Evolutionary conservation across 2,329 filamentous ascomycete genomes (phyloP), one percentile per base, ranked within the genome.

Genomic region (Xylaria sp.): DNA sequence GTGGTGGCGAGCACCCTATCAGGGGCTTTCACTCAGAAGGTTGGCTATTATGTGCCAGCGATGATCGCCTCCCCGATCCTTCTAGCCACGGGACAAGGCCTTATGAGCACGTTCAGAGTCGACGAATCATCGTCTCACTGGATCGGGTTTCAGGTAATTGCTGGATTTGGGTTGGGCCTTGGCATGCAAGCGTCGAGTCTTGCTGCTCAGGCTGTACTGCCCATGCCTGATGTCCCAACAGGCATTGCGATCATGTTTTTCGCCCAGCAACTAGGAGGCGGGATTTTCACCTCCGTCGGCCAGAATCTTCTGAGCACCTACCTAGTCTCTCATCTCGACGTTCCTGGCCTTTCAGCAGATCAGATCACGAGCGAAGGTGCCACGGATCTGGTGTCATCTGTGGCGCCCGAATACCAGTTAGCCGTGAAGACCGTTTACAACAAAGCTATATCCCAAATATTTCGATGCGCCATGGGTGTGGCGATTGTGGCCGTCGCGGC

Each of bases 31-130:
- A 88, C 85, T 1, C 83, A 86, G 61, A 82, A 82, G 61, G 79
- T 88, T 32, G 88, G 88, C 42, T 90, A 90, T 75, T 90, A 90
- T 69, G 84, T 85, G 4, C 88, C 85, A 0, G 82, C 83, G 21
- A 88, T 89, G 85, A 79, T 89, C 17, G 50, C 82, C 17, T 83
- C 83, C 7, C 83, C 86, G 2, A 80, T 81, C 68, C 77, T 86
- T 70, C 83, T 84, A 81, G 79, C 85, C 6, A 70, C 86, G 8
- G 87, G 86, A 24, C 79, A 85, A 59, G 89, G 88, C 1, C 82
- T 90, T 12, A 79, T 90, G 72, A 88, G 83, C 63, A 90, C 87
- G 0, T 83, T 90, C 36, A 79, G 76, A 17, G 82, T 84, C 1
- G 71, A 77, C 58, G 85, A 85, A 14, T 77, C 79, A 2, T 82